Conservation (phyloP, 805 yeast genomes). For the Hanseniaspora lachancei region DNA sequence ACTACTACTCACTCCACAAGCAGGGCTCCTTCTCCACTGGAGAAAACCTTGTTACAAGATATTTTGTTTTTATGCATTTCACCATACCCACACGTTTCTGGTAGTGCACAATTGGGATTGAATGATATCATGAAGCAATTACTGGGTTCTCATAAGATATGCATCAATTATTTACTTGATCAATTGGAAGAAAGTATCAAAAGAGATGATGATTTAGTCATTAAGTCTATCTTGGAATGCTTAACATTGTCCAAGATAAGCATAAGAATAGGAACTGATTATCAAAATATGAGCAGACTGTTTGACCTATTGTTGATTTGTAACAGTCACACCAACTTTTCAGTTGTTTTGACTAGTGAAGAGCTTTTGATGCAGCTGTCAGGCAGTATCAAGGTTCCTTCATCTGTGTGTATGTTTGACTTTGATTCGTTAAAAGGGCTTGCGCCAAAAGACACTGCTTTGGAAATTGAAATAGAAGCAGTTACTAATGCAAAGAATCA, state of each 20-base stretch:
- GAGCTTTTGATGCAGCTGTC: conserved; percentile 35
- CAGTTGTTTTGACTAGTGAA: conserved; percentile 33
- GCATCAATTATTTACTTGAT: conserved; percentile 39
- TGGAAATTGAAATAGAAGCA: conserved; percentile 45
- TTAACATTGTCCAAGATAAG: conserved; percentile 47
- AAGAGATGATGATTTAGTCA: conserved; percentile 37
- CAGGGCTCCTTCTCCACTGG: conserved; percentile 55
- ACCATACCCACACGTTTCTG: conserved; percentile 53
- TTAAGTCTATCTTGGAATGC: conserved; percentile 52
- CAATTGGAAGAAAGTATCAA: conserved; percentile 39
- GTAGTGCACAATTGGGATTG: conserved; percentile 55
- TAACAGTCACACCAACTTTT: conserved; percentile 44
- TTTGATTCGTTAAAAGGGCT: conserved; percentile 26
- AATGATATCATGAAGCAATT: conserved; percentile 58
- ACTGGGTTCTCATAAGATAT: conserved; percentile 47
- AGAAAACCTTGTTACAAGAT: conserved; percentile 49
- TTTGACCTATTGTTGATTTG: conserved; percentile 36
- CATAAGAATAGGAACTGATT: conserved; percentile 45
- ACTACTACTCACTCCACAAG: conserved; percentile 58
- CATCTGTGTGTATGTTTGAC: conserved; percentile 42
- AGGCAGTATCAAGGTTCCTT: conserved; percentile 36
- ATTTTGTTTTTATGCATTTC: conserved; percentile 54
- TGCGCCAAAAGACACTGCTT: conserved; percentile 47
- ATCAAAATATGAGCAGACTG: conserved; percentile 36
- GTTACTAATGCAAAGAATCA: conserved; percentile 50